Conservation (phyloP, 169 alveolate genomes). For the Eimeria zaria region DNA sequence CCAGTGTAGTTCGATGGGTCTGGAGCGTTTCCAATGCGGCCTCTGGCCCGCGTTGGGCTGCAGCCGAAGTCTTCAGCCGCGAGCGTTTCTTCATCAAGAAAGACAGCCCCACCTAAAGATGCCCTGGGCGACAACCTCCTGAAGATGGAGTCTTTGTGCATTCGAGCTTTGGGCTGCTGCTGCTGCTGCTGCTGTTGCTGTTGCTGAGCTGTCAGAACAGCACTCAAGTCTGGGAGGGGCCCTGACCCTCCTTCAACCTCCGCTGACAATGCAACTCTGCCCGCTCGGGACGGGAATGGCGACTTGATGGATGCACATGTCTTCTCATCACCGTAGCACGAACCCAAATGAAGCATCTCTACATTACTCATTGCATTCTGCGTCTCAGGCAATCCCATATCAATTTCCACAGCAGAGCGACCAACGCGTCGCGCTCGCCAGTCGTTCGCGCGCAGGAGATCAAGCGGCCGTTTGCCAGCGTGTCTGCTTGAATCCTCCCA, state of each 20-base stretch:
- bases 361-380: not conserved
- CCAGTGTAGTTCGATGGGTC: slow-evolving; percentile 26
- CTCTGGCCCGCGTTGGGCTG: not conserved
- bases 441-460: slow-evolving; percentile 42
- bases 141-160: not conserved
- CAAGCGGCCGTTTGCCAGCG: slow-evolving; percentile 40
- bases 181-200: not conserved
- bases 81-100: slow-evolving; percentile 53
- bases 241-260: not conserved
- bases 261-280: not conserved
- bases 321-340: not conserved
- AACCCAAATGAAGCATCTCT: not conserved
- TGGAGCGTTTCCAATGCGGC: slow-evolving; percentile 15
- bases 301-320: not conserved
- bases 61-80: slow-evolving; percentile 36
- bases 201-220: slow-evolving; percentile 14
- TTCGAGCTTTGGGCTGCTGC: not conserved
- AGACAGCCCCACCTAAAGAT: slow-evolving; percentile 2
- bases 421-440: slow-evolving; percentile 71
- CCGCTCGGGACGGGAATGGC: not conserved
- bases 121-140: slow-evolving; percentile 18
- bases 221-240: slow-evolving; percentile 37
- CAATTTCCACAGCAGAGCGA: slow-evolving; percentile 51
- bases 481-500: not conserved
- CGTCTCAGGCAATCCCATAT: not conserved